Percentiles rank a stretch among this genome's conserved stretches.
Conservation (phyloP, 192 early-diverging fungal genomes). For the Globomyces pollinis-pini region DNA sequence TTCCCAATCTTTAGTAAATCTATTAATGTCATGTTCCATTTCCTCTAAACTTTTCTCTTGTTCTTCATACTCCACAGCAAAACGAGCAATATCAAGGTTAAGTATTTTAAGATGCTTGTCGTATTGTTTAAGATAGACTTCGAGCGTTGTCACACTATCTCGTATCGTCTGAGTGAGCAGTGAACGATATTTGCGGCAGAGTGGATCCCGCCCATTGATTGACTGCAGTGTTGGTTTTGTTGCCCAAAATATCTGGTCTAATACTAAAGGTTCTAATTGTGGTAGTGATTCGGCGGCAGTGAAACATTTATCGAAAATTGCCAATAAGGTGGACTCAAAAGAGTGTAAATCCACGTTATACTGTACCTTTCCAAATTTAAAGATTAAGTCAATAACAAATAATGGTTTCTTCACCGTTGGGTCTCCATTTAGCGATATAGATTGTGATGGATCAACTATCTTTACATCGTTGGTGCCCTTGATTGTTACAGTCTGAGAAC, state of each 20-base stretch:
- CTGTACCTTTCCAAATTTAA: constrained; percentile 36
- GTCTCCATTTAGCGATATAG: background rate
- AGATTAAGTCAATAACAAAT: constrained; percentile 48
- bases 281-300: constrained; percentile 41
- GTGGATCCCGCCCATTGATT: constrained; percentile 33
- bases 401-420: constrained; percentile 32
- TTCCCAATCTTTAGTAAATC: constrained; percentile 47
- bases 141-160: constrained; percentile 32
- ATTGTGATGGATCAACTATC: constrained; percentile 24
- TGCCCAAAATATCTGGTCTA: constrained; percentile 60
- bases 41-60: constrained; percentile 46
- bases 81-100: constrained; percentile 40
- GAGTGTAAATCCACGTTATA: constrained; percentile 41
- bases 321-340: constrained; percentile 35
- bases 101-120: constrained; percentile 46
- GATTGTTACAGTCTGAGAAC: constrained; percentile 37
- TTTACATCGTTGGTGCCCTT: constrained; percentile 51
- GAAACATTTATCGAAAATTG: constrained; percentile 48
- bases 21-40: constrained; percentile 47
- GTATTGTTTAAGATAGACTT: constrained; percentile 40
- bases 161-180: constrained; percentile 21
- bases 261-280: constrained; percentile 48
- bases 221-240: constrained; percentile 44
- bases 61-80: constrained; percentile 42
- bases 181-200: constrained; percentile 23